Percentiles rank a stretch among this genome's conserved stretches.
phyloP scores from a whole-genome alignment of 805 yeast genomes.

The Metschnikowia similis region DNA sequence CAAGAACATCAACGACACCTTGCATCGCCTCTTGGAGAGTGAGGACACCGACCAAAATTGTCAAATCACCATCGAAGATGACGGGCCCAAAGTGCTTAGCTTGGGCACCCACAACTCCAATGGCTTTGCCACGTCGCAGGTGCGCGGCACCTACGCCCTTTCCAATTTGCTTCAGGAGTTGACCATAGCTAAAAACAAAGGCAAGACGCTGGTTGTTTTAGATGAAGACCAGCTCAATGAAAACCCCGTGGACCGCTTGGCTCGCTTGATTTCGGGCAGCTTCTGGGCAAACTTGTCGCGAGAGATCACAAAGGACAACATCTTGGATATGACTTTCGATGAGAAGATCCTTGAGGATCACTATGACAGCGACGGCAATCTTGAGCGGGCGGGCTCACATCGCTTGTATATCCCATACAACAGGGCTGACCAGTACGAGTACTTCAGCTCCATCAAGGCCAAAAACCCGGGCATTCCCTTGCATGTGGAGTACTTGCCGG shows the following conservation, averaged over 20 bases:
- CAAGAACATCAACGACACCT: slow-evolving; percentile 68
- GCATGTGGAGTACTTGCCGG: slow-evolving; percentile 75
- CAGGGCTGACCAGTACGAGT: slow-evolving; percentile 69
- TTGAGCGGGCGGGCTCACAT: slow-evolving; percentile 47
- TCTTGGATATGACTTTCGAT: slow-evolving; percentile 71
- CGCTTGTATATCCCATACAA: slow-evolving; percentile 73
- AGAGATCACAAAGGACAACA: slow-evolving; percentile 54
- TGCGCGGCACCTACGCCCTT: slow-evolving; percentile 86
- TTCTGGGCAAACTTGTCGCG: slow-evolving; percentile 84
- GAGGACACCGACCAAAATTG: slow-evolving; percentile 84
- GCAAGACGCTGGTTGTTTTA: slow-evolving; percentile 69
- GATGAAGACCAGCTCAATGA: slow-evolving; percentile 84
- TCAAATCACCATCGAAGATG: slow-evolving; percentile 83
- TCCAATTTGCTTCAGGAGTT: slow-evolving; percentile 84
- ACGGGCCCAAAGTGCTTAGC: slow-evolving; percentile 76
- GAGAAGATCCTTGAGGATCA: slow-evolving; percentile 61
- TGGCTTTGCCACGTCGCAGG: slow-evolving; percentile 62
- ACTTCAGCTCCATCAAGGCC: slow-evolving; percentile 51
- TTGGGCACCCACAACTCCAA: slow-evolving; percentile 81
- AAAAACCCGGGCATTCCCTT: slow-evolving; percentile 53
- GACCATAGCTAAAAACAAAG: slow-evolving; percentile 78
- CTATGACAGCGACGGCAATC: slow-evolving; percentile 28
- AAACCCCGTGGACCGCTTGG: slow-evolving; percentile 77
- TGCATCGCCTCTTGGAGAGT: slow-evolving; percentile 59
- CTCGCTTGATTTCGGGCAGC: slow-evolving; percentile 65